Evolutionary conservation across 2,329 filamentous ascomycete species (phyloP), one percentile per base, ranked within the genome.

Genomic region (Allantophomopsis cytisporea): DNA sequence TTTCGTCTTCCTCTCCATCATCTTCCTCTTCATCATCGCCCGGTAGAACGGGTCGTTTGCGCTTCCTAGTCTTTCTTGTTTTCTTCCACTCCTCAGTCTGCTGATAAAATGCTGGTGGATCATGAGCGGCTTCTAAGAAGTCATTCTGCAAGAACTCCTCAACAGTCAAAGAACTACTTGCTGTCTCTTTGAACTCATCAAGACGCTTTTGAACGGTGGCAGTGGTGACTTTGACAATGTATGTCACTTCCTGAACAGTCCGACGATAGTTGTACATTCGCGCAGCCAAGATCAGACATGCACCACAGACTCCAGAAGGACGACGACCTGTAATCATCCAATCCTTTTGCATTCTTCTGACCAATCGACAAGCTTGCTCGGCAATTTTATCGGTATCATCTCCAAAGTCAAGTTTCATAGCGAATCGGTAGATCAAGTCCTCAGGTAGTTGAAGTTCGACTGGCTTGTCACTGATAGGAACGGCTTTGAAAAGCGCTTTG

Each of bases 241-340:
- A 96, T n/a, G 96, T 89, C 7, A 98, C 83, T 60, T 98, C 91
- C 21, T 87, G 76, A 11, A 94, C 78, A 0, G 87, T 94, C 14
- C 91, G 80, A 35, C 89, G 82, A 56, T 93, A 98, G 60, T 96
- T 96, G 70, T 95, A 94, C 82, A 96, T 96, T 39, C 91, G 83
- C 7, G 91, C 89, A 6, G 91, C 91, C 57, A 98, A 80, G 44
- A 98, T 83, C 36, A 98, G 72, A 48, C 88, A 94, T 11, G 91
- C 91, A 45, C 91, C 91, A 57, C 88, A 95, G 40, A 96, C 80
- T 48, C 91, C 91, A 6, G 89, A 89, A 13, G 91, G 91, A 32
- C 91, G 80, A 53, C 91, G 83, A 50, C 91, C 91, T 56, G 88
- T 86, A 36, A 88, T 81, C 76, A 98, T 96, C 88, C 91, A 96